Base-by-base conservation (phyloP, 352 stramenopile genomes). In the Phytophthora melonis region DNA sequence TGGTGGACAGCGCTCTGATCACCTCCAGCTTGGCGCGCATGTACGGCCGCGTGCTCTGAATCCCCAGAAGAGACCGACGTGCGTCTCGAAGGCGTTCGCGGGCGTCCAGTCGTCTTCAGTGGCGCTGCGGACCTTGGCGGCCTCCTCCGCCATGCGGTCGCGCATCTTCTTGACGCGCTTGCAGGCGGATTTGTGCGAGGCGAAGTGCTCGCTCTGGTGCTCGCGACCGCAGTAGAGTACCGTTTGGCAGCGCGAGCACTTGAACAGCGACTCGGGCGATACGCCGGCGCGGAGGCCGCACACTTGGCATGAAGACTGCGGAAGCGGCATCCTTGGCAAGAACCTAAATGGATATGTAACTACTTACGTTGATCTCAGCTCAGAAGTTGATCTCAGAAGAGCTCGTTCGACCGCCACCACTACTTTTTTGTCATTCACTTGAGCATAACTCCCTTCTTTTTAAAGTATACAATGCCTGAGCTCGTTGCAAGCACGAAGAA, bases 401-500 rank as follows among this genome's bases (percentile, higher is more conserved):
- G 30, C 30, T 36, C 30, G 3, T 36, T 36, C 30, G 11, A 11
- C 23, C 3, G 2, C 23, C 23, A 27, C 23, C 23, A 27, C 23
- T 27, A 27, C 23, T 27, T 27, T 27, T 27, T 27, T 27, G 23
- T 36, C 36, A 14, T 41, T 68, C 34, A 58, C 50, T 54, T 61
- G 14, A 62, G 41, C 63, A 75, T 59, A 13, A 68, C 58, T 45
- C 66, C 66, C 23, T 73, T 64, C 21, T 39, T 36, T 18, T 53
- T 63, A 36, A 63, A 63, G 25, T 32, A 52, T 4, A 52, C 5
- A 8, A 68, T 68, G 21, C 61, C 61, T 9, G 56, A 45, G 3
- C 9, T 32, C 4, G 61, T 56, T 9, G 79, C 53, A n/a, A 65
- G n/a, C 47, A 79, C 23, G 30, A 82, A 59, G 32, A 82, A 41